Evolutionary conservation across 441 rosid genomes (phyloP).

Genomic region (Pelargonium cotyledonis): DNA sequence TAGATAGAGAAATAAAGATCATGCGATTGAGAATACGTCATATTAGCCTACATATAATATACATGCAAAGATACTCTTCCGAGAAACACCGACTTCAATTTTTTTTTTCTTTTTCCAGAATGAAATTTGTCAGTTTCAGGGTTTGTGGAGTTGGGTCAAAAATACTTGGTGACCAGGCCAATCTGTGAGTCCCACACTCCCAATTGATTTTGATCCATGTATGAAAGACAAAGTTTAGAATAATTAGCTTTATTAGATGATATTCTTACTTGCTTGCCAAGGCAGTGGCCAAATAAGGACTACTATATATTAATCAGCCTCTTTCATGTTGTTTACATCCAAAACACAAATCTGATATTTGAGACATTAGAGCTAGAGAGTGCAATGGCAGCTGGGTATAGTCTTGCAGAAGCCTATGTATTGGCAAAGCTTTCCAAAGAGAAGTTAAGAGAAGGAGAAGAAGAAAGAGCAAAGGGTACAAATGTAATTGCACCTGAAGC

Average conservation of each 20-base stretch:
- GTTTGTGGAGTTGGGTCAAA: neutral
- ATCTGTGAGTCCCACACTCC: neutral
- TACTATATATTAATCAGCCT: neutral
- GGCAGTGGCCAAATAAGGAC: neutral
- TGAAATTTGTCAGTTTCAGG: no score
- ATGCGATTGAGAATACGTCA: no score
- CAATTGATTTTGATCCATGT: neutral
- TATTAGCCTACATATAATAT: no score
- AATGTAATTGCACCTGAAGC: neutral
- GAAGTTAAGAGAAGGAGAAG: neutral
- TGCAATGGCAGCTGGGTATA: neutral
- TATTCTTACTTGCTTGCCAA: neutral
- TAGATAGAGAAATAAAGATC: no score
- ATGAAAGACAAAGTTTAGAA: neutral
- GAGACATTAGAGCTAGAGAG: neutral
- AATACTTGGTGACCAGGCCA: neutral
- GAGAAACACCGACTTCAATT: no score
- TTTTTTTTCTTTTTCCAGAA: no score
- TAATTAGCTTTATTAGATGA: neutral
- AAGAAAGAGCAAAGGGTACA: neutral
- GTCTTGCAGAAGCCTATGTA: conserved; percentile 5
- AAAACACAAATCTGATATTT: neutral
- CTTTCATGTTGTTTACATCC: neutral
- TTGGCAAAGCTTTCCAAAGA: conserved; percentile 2
- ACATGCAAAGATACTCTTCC: no score